These are phyloP conservation scores for Acacia acuminata DNA, from an alignment of 306 rosid genomes.

Conservation along the genomic window DNA sequence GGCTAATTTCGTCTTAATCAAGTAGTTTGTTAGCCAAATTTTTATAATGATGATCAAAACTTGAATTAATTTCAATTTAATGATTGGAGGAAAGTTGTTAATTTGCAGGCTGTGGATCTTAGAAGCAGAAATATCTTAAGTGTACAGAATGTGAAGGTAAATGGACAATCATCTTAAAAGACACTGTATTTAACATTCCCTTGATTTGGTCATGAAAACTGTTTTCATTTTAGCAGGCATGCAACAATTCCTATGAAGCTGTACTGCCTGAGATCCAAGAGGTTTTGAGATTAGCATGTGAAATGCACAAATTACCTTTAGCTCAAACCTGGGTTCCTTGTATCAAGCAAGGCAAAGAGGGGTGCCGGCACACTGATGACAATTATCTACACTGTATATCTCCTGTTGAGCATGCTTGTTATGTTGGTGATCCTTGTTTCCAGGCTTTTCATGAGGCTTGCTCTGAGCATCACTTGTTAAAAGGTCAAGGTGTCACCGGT, in stretches of 20 bases:
- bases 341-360: slow-evolving; percentile 75
- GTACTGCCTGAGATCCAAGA: slow-evolving; percentile 74
- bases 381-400: slow-evolving; percentile 74
- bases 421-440: slow-evolving; percentile 58
- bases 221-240: slow-evolving; percentile 51
- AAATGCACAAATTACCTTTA: slow-evolving; percentile 78
- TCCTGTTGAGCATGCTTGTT: slow-evolving; percentile 89
- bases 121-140: slow-evolving; percentile 57
- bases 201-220: slow-evolving; percentile 25
- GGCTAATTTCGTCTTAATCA: neutral
- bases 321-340: slow-evolving; percentile 95
- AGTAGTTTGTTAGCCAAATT: slow-evolving; percentile 21
- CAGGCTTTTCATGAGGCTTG: slow-evolving; percentile 86
- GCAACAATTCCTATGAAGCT: slow-evolving; percentile 56
- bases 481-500: slow-evolving; percentile 91
- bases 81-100: slow-evolving; percentile 38
- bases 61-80: slow-evolving; percentile 26
- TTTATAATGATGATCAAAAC: slow-evolving; percentile 1
- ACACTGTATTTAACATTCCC: slow-evolving; percentile 27
- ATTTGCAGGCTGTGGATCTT: slow-evolving; percentile 88
- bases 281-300: slow-evolving; percentile 78
- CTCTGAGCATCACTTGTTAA: slow-evolving; percentile 95
- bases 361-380: slow-evolving; percentile 79
- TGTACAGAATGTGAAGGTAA: slow-evolving; percentile 62
- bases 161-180: slow-evolving; percentile 12